phyloP scores from a whole-genome alignment of 345 rosid genomes.

The Ricinus communis region DNA sequence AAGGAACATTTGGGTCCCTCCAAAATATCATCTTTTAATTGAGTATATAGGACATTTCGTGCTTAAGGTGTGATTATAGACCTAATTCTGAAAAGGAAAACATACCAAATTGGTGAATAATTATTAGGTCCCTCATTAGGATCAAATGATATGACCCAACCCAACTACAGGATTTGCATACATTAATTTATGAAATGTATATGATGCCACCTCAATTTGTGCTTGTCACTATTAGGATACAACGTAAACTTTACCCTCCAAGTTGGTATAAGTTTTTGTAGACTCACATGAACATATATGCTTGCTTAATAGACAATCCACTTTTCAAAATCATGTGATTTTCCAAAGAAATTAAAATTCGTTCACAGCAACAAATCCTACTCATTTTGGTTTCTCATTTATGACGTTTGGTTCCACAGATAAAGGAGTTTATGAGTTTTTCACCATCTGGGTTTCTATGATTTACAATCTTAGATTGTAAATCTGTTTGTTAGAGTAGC shows the following conservation, averaged over 20 bases:
- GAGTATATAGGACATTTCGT: conserved; percentile 8
- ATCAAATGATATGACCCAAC: conserved; percentile 34
- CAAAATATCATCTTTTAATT: conserved; percentile 13
- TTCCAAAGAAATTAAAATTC: not conserved
- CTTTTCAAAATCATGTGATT: not conserved
- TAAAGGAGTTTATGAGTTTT: no score
- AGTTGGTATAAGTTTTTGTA: not conserved
- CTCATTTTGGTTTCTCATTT: no score
- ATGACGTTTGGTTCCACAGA: no score
- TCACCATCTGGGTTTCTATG: no score
- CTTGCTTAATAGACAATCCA: not conserved
- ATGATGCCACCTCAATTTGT: conserved; percentile 8
- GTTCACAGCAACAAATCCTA: not conserved
- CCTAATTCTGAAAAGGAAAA: conserved; percentile 15
- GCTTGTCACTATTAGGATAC: not conserved
- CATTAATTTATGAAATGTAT: not conserved
- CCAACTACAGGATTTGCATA: no score
- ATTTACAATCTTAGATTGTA: no score
- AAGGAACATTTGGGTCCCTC: conserved; percentile 11
- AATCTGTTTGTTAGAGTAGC: no score
- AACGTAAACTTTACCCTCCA: not conserved
- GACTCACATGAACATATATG: not conserved
- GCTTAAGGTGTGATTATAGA: conserved; percentile 27
- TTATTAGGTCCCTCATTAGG: conserved; percentile 17
- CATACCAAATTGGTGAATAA: no score